phyloP scores from a whole-genome alignment of 371 early-diverging fungal genomes.

The Fennellomyces sp. region DNA sequence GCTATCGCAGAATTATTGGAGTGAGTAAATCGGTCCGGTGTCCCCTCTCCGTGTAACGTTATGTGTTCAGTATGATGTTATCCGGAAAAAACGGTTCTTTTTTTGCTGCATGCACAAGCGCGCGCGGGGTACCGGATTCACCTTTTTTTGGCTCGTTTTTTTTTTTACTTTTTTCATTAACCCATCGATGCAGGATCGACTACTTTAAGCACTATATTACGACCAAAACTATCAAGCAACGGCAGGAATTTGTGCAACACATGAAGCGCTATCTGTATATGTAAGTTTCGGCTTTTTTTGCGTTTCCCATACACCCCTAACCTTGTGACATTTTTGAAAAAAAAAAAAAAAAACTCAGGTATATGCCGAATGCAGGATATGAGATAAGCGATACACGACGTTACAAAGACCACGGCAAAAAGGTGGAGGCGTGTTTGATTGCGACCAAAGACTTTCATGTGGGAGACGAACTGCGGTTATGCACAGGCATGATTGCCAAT shows the following conservation, averaged over 20 bases:
- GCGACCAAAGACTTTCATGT: constrained; percentile 75
- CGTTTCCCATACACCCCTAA: constrained; percentile 52
- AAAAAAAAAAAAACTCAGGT: no score
- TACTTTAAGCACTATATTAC: constrained; percentile 41
- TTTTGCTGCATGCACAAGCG: neutral
- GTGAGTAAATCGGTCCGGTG: constrained; percentile 19
- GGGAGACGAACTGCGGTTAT: constrained; percentile 79
- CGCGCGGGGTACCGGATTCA: neutral
- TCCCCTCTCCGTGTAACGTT: neutral
- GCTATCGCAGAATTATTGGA: constrained; percentile 32
- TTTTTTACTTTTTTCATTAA: neutral
- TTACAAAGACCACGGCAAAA: constrained; percentile 67
- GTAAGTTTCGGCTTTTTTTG: constrained; percentile 33
- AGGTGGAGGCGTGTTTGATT: constrained; percentile 84
- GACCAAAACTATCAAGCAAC: constrained; percentile 27
- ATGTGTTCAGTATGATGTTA: neutral
- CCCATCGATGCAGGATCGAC: constrained; percentile 30
- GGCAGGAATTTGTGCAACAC: constrained; percentile 46
- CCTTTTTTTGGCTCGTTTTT: neutral
- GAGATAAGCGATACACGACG: constrained; percentile 77
- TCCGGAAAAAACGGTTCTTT: constrained; percentile 6
- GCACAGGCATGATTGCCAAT: constrained; percentile 79
- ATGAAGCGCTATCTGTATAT: constrained; percentile 54
- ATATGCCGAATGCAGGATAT: constrained; percentile 84
- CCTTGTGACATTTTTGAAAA: constrained; percentile 37